Base-by-base conservation (phyloP, 169 alveolate genomes). In the Plasmodium yoelii region DNA sequence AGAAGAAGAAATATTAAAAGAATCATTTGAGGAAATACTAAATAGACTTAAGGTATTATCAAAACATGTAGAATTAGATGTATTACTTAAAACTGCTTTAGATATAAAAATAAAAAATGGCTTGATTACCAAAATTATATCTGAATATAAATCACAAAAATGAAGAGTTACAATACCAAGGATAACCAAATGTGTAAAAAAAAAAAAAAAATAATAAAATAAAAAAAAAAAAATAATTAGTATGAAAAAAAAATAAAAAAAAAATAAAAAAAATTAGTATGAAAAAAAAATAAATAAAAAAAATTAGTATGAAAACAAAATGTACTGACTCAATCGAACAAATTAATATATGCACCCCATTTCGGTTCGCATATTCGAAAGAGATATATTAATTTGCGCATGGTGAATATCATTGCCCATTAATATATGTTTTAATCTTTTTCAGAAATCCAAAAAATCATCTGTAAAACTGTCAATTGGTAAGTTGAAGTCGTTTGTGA, bases 381-480 rank as follows among this genome's bases (percentile, higher is more conserved):
- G 59, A 15, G n/a, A 7, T 2, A 4, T 12, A 51, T 3, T 15
- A 51, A 51, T 6, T 12, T 51, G 19, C 8, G 42, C 0, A 2
- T 51, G 2, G 22, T 5, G 4, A 51, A 12, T 13, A 12, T 1
- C 19, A 13, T 10, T 51, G 0, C 3, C 19, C 10, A 12, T 6
- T 51, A 12, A 5, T 51, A 51, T 10, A 51, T 15, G 7, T 51
- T 34, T 34, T 4, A 3, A 34, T 34, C 42, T 5, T 9, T 3
- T 5, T 75, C 56, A 75, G 19, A 75, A 67, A 42, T 75, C 88
- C 55, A 75, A 5, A 13, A 75, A 75, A 24, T 75, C 88, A 24
- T 75, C 88, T 1, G 88, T 63, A 67, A 75, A 75, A 53, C 64
- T 74, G 60, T 75, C 77, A 2, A 63, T 8, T 28, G 88, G 49